Base-by-base conservation (phyloP, 768 basidiomycete genomes). In the Clathrus columnatus region DNA sequence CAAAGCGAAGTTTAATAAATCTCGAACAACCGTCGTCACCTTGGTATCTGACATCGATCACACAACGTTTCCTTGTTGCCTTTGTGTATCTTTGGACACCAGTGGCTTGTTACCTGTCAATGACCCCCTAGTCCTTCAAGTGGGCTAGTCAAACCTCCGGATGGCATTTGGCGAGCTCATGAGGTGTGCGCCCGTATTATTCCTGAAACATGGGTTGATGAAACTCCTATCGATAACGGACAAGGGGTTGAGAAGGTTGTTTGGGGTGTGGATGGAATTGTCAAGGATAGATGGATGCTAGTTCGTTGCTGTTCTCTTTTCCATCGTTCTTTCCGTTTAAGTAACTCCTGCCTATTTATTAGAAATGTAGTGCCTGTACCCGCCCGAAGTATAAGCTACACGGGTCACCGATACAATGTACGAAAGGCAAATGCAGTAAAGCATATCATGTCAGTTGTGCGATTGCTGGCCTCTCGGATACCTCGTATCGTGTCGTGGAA, bases 371-470 rank as follows among this genome's bases (percentile, higher is more conserved):
- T 7, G 79, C 83, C 0, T 96, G 94, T 65, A 74, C 76, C n/a
- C 89, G 83, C 67, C 76, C 71, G 43, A 75, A 76, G 29, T 68
- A 74, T 11, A 88, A 84, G 63, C 73, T 71, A 0, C 90, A 88
- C 58, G 90, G 85, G 17, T 87, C 86, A 1, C 86, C 85, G 26
- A 83, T 96, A 24, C 94, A 97, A 64, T 97, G 94, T 65, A 89
- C 90, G 16, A 91, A 89, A 68, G 92, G 91, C 45, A 95, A 93
- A 70, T 96, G 93, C 62, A 77, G 88, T 10, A 89, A 87, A 65
- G 89, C 93, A 0, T 96, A 91, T 70, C 95, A 98, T 64, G 86
- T 96, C 26, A 85, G 83, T 3, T 99, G 95, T 67, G 95, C 95
- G 0, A 46, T 26, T 7, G 6, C 65, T 70, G 4, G 80, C 78